A percentile compares a stretch with the other conserved stretches of the same genome.
Evolutionary conservation across 1,139 yeast species (phyloP).

Genomic region (Protomyces pachydermus): DNA sequence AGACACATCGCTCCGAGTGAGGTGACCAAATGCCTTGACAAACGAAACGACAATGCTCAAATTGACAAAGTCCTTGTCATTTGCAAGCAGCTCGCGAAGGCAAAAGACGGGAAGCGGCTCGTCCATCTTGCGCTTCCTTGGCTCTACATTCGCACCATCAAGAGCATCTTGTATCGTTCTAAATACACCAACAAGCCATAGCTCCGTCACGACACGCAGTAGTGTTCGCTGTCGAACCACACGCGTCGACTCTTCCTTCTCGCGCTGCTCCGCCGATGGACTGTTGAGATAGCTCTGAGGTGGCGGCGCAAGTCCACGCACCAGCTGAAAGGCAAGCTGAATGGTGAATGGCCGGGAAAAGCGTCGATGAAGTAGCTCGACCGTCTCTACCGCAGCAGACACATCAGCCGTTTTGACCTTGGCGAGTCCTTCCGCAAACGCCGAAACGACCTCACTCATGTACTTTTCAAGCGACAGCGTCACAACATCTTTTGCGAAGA

Average conservation of each 20-base stretch:
- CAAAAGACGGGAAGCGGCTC: slow-evolving; percentile 40
- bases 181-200: slow-evolving; percentile 59
- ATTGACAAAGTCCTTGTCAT: slow-evolving; percentile 32
- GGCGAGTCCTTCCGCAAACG: slow-evolving; percentile 59
- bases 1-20: slow-evolving; percentile 1
- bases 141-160: slow-evolving; percentile 24
- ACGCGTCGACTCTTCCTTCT: slow-evolving; percentile 47
- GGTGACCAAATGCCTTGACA: slow-evolving; percentile 45
- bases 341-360: slow-evolving; percentile 41
- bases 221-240: slow-evolving; percentile 46
- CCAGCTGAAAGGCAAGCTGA: slow-evolving; percentile 48
- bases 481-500: slow-evolving; percentile 57
- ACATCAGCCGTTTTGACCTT: slow-evolving; percentile 60
- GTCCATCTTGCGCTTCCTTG: slow-evolving; percentile 9
- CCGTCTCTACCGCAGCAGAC: slow-evolving; percentile 58
- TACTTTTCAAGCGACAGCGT: slow-evolving; percentile 69
- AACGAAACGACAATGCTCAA: slow-evolving; percentile 48
- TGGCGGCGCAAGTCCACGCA: slow-evolving; percentile 49
- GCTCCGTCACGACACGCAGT: slow-evolving; percentile 56
- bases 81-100: slow-evolving; percentile 36
- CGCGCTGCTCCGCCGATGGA: slow-evolving; percentile 39
- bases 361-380: slow-evolving; percentile 73
- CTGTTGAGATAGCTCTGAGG: slow-evolving; percentile 36
- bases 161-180: slow-evolving; percentile 42
- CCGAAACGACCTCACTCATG: slow-evolving; percentile 61